Base-by-base conservation (phyloP, 2,329 filamentous ascomycete genomes). In the Colletotrichum higginsianum region DNA sequence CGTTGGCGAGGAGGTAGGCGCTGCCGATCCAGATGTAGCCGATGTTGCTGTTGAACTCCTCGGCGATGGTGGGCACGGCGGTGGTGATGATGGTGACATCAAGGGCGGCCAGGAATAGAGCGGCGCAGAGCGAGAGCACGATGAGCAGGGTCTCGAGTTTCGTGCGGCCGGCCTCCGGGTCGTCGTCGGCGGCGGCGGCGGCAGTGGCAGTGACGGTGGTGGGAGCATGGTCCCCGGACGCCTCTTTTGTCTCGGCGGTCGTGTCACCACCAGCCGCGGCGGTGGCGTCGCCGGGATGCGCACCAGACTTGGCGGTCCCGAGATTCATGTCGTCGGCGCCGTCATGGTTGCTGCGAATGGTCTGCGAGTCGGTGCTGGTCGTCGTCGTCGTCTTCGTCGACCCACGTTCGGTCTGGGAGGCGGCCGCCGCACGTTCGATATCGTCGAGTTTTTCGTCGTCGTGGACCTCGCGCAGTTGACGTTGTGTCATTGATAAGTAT, bases 11-110 rank as follows among this genome's bases (percentile, higher is more conserved):
- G 4, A 94, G 84, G 79, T 93, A 95, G 0, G 93, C 89, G 38
- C 88, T 90, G 1, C 93, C 93, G 72, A 96, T 92, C 94, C 93
- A 95, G 16, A 91, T 90, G 80, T 94, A 95, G 8, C 91, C 92
- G 1, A 89, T 84, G 18, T 87, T 89, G 40, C 89, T 91, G 58
- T 88, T 77, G 47, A 94, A 86, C 38, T 92, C 84, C 2, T 80
- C 78, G 2, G 87, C 83, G 60, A 92, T 92, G 11, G 88, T 88
- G 0, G 90, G 90, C 8, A 92, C 84, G 0, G 90, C 88, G 0
- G 90, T 90, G 1, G 90, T 86, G 40, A 91, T 83, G 75, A 91
- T 90, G 18, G 89, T 90, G 4, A 86, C 78, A 76, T 87, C 88
- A 75, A 87, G 82, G 0, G 85, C 83, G 4, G 84, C 79, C 7